A percentile compares a stretch with the other conserved stretches of the same genome.
These are phyloP conservation scores for Chlorella sp. DNA, from an alignment of 139 green algal genomes.

Conservation along the genomic window DNA sequence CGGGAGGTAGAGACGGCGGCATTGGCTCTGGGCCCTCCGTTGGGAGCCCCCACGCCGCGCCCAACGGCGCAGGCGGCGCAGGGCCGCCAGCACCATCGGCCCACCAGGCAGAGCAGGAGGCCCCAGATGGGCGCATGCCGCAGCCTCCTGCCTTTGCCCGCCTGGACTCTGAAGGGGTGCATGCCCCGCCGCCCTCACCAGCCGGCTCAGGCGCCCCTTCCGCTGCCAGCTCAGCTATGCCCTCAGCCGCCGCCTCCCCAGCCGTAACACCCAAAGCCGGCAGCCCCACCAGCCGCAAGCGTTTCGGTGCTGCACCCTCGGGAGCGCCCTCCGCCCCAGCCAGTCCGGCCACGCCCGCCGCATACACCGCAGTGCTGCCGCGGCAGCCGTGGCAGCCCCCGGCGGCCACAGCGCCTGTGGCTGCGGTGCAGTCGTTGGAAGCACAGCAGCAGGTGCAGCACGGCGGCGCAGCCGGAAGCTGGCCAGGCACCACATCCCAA, in stretches of 20 bases:
- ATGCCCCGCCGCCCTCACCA: neutral
- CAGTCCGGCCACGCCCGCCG: neutral
- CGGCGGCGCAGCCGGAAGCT: neutral
- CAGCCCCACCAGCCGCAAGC: too few species aligned
- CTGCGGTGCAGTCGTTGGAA: neutral
- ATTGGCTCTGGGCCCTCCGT: too few species aligned
- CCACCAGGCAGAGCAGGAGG: too few species aligned
- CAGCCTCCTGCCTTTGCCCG: too few species aligned
- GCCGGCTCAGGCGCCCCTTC: neutral
- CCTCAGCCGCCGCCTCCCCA: neutral
- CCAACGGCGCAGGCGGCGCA: too few species aligned
- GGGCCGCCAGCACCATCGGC: too few species aligned
- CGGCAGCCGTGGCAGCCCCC: neutral
- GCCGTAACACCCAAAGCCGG: too few species aligned
- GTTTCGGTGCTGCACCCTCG: neutral
- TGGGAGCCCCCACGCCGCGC: too few species aligned
- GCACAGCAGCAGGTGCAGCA: neutral
- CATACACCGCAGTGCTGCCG: neutral
- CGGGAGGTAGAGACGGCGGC: too few species aligned
- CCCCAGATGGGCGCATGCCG: too few species aligned
- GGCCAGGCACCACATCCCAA: neutral
- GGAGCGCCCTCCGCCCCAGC: neutral
- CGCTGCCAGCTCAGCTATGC: neutral
- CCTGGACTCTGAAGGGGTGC: neutral
- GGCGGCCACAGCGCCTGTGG: neutral